A percentile compares a stretch with the other conserved stretches of the same genome.
Conservation (phyloP, 441 rosid species). For the Oxalis stricta region DNA sequence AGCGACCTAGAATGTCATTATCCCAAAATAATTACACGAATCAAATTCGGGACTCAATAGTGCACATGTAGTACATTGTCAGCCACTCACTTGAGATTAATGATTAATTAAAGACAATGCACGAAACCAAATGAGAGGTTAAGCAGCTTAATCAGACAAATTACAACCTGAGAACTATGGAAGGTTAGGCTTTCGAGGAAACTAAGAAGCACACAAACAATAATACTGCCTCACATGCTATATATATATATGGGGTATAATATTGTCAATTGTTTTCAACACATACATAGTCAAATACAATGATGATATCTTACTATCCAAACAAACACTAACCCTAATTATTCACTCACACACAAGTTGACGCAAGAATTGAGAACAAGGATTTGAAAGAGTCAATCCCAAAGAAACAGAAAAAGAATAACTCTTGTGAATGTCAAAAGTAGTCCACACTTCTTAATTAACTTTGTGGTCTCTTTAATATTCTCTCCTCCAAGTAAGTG, state of each 20-base stretch:
- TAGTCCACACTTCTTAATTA: neutral
- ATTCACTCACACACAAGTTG: slow-evolving; percentile 14
- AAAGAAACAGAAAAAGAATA: slow-evolving; percentile 6
- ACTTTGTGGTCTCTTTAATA: neutral
- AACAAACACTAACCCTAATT: slow-evolving; percentile 26
- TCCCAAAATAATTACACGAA: too few relatives aligned
- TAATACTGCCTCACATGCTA: slow-evolving; percentile 20
- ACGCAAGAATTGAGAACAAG: slow-evolving; percentile 3
- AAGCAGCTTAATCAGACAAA: neutral
- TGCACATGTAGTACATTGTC: too few relatives aligned
- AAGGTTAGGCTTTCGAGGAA: slow-evolving; percentile 13
- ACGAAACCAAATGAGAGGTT: too few relatives aligned
- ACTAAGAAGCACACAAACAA: slow-evolving; percentile 12
- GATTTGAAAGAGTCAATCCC: neutral
- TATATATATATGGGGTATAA: slow-evolving; percentile 16
- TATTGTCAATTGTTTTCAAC: too few relatives aligned
- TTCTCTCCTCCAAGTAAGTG: slow-evolving; percentile 5
- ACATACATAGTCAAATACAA: too few relatives aligned
- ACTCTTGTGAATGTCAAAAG: slow-evolving; percentile 10
- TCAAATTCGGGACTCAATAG: too few relatives aligned
- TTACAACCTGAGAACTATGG: slow-evolving; percentile 11
- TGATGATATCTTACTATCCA: slow-evolving; percentile 21
- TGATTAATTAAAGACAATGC: too few relatives aligned
- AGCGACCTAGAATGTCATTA: too few relatives aligned
- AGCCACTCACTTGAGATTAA: too few relatives aligned